phyloP scores from a whole-genome alignment of 2,329 filamentous ascomycete genomes.

The Nannizzia gypsea region DNA sequence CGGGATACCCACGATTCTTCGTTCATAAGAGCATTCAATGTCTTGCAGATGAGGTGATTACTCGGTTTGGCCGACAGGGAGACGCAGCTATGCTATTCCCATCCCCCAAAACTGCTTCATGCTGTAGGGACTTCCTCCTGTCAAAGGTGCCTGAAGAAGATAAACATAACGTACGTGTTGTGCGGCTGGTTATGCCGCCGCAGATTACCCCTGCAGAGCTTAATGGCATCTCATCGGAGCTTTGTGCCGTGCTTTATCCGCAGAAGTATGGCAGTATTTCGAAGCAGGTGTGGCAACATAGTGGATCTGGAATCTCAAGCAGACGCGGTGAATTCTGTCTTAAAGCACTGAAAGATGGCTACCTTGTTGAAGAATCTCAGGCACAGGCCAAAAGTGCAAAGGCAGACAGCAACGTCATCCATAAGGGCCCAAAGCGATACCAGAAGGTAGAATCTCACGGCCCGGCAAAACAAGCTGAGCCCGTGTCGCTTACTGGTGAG shows the following conservation, averaged over 20 bases:
- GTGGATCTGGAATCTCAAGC: slow-evolving; percentile 84
- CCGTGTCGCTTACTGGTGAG: slow-evolving; percentile 28
- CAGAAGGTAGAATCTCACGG: slow-evolving; percentile 45
- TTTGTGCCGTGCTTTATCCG: slow-evolving; percentile 62
- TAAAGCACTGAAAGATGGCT: slow-evolving; percentile 56
- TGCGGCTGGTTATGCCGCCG: slow-evolving; percentile 45
- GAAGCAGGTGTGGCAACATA: slow-evolving; percentile 97
- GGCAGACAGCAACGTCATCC: slow-evolving; percentile 19
- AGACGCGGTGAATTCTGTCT: slow-evolving; percentile 84
- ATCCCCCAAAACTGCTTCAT: slow-evolving; percentile 53
- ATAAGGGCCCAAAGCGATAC: slow-evolving; percentile 69
- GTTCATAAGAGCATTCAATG: slow-evolving; percentile 71
- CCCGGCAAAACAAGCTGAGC: slow-evolving; percentile 13
- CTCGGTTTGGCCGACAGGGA: slow-evolving; percentile 47
- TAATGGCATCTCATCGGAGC: slow-evolving; percentile 40
- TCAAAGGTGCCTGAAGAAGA: slow-evolving; percentile 24
- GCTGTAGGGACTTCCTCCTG: slow-evolving; percentile 63
- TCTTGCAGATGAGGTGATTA: slow-evolving; percentile 57
- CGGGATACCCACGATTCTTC: slow-evolving; percentile 91
- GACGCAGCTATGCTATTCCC: slow-evolving; percentile 70
- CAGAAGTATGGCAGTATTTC: slow-evolving; percentile 55
- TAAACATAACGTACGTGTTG: slow-evolving; percentile 42
- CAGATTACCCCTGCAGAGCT: slow-evolving; percentile 52
- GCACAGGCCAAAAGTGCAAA: slow-evolving; percentile 14
- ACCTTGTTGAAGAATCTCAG: slow-evolving; percentile 43